phyloP scores from a whole-genome alignment of 805 yeast species.

The Yarrowia sp. region DNA sequence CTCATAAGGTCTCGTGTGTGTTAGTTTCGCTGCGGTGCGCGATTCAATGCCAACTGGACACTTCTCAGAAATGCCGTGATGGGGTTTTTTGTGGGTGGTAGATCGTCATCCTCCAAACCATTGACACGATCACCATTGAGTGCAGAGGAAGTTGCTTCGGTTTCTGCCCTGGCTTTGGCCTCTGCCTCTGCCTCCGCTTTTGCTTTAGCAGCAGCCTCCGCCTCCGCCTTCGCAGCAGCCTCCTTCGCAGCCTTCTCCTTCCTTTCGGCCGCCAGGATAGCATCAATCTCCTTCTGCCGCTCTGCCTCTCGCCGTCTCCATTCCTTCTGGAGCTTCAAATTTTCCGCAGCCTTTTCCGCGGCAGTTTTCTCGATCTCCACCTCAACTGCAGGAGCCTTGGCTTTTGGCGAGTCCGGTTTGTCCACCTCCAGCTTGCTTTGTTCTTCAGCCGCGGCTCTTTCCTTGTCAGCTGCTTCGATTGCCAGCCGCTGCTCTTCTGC shows the following conservation, averaged over 20 bases:
- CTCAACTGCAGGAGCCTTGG: no score
- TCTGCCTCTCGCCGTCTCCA: constrained; percentile 1
- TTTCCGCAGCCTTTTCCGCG: neutral
- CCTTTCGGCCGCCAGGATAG: neutral
- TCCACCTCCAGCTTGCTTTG: neutral
- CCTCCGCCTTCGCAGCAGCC: neutral
- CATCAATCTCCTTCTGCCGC: neutral
- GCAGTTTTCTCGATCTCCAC: neutral
- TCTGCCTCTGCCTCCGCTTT: neutral
- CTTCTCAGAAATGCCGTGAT: neutral
- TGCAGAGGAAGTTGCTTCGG: no score
- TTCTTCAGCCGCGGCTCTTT: neutral
- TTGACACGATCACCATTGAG: no score
- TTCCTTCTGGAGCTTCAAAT: neutral
- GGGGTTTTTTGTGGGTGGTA: neutral
- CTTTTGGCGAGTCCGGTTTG: neutral
- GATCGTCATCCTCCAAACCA: neutral
- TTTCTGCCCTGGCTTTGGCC: neutral
- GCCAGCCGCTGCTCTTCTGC: neutral
- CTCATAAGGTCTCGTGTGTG: no score
- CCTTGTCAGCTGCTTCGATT: neutral
- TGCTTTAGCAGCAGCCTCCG: no score
- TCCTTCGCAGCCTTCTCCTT: neutral
- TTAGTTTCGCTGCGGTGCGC: neutral
- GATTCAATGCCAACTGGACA: neutral